These are phyloP conservation scores for Tylopilus rubrobrunneus DNA, from an alignment of 768 basidiomycete species.

Conservation along the genomic window DNA sequence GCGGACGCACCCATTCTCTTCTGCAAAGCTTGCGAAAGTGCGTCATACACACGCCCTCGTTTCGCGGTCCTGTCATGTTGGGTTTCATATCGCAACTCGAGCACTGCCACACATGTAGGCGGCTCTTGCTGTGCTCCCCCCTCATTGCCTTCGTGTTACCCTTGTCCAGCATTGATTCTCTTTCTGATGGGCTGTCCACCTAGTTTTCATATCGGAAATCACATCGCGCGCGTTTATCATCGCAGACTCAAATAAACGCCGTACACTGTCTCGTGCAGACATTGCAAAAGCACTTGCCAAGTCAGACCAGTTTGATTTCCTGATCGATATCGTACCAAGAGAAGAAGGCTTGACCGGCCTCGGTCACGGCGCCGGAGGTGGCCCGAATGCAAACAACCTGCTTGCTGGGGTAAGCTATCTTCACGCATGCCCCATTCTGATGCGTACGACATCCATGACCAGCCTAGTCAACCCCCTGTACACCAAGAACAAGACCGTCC, in stretches of 20 bases:
- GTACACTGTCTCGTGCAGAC: slow-evolving; percentile 91
- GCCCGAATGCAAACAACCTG: slow-evolving; percentile 12
- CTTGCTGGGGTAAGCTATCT: slow-evolving; percentile 24
- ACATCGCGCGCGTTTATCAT: slow-evolving; percentile 94
- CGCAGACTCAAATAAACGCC: slow-evolving; percentile 92
- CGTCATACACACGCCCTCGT: slow-evolving; percentile 31
- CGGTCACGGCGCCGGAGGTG: slow-evolving; percentile 8
- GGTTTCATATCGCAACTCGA: not conserved
- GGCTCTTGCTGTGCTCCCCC: not conserved
- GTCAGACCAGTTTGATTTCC: slow-evolving; percentile 95
- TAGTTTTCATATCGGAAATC: slow-evolving; percentile 97
- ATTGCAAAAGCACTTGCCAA: slow-evolving; percentile 90
- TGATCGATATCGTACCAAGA: slow-evolving; percentile 93
- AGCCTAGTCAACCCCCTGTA: slow-evolving; percentile 24
- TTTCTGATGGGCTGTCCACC: not conserved
- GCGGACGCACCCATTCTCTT: slow-evolving; percentile 96
- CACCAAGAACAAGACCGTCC: slow-evolving; percentile 27
- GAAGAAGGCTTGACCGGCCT: slow-evolving; percentile 50
- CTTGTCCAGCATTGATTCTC: not conserved
- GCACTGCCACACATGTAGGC: not conserved
- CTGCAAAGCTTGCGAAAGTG: slow-evolving; percentile 98
- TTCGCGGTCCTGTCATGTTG: not conserved
- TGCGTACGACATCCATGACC: not conserved
- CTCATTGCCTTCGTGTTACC: not conserved
- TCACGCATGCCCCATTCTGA: not conserved